phyloP scores from a whole-genome alignment of 2,329 filamentous ascomycete species.

The Fusarium nelsonii region DNA sequence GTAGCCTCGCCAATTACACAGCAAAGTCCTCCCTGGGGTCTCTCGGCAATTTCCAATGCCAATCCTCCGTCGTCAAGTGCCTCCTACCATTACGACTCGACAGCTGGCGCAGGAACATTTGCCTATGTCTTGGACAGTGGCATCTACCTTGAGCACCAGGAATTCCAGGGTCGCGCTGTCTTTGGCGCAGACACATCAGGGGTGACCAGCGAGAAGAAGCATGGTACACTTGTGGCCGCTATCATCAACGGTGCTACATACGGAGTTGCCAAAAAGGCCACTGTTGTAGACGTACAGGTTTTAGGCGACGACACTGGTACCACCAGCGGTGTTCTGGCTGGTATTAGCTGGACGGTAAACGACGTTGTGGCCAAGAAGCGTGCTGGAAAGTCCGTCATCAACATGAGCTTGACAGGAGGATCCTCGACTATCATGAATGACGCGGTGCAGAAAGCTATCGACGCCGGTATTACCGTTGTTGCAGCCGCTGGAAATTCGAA shows the following conservation, averaged over 20 bases:
- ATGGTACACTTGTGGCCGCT: constrained; percentile 26
- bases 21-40: constrained; percentile 9
- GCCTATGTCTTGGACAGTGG: constrained; percentile 27
- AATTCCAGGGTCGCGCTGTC: constrained; percentile 18
- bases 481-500: constrained; percentile 46
- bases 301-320: neutral
- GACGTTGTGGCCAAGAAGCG: constrained; percentile 48
- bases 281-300: constrained; percentile 19
- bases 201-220: neutral
- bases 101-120: constrained; percentile 12
- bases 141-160: neutral
- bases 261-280: constrained; percentile 30
- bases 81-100: constrained; percentile 18
- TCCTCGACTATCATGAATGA: constrained; percentile 29
- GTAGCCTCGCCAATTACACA: neutral
- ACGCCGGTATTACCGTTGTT: constrained; percentile 54
- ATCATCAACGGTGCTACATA: constrained; percentile 23
- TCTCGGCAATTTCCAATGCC: constrained; percentile 16
- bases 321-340: constrained; percentile 43
- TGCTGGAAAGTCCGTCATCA: constrained; percentile 54
- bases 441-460: constrained; percentile 36
- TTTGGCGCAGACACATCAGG: constrained; percentile 20
- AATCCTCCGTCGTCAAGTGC: constrained; percentile 5
- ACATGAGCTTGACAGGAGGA: constrained; percentile 55
- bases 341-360: constrained; percentile 51